Evolutionary conservation across 805 yeast genomes (phyloP).

Genomic region (Cyberlindnera americana): DNA sequence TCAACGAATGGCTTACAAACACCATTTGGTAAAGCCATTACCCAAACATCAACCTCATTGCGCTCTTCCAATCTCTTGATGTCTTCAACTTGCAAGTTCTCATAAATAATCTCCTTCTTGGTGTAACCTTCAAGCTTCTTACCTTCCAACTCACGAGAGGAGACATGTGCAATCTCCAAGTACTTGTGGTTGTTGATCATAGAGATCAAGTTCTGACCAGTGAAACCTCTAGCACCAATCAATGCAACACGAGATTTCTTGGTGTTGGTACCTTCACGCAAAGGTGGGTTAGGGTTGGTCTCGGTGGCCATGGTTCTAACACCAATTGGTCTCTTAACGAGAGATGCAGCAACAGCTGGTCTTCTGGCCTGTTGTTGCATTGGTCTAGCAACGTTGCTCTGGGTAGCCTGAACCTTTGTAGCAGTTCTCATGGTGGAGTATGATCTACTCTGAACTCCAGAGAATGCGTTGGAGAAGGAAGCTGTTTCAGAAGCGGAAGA

Average conservation of each 20-base stretch:
- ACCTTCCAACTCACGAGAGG: constrained; percentile 92
- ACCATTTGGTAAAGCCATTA: constrained; percentile 98
- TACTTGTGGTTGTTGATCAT: constrained; percentile 85
- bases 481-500: constrained; percentile 24
- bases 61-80: constrained; percentile 71
- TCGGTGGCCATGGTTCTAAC: constrained; percentile 33
- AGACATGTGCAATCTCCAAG: constrained; percentile 86
- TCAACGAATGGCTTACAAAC: constrained; percentile 88
- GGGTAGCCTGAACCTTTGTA: constrained; percentile 3
- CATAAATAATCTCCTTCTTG: constrained; percentile 74
- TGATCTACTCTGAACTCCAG: constrained; percentile 43
- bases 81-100: constrained; percentile 85
- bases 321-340: constrained; percentile 23
- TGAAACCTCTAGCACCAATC: constrained; percentile 97
- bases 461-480: constrained; percentile 36
- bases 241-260: constrained; percentile 75
- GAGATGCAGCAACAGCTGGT: constrained; percentile 24
- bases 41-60: constrained; percentile 90
- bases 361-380: constrained; percentile 22
- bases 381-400: not conserved
- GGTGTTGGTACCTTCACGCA: constrained; percentile 58
- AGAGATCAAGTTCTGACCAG: constrained; percentile 89
- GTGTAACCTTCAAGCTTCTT: constrained; percentile 83
- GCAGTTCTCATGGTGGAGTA: constrained; percentile 40
- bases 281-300: constrained; percentile 70